A percentile compares a stretch with the other conserved stretches of the same genome.
Conservation (phyloP, 2,329 filamentous ascomycete genomes). For the Rhynchosporium agropyri region DNA sequence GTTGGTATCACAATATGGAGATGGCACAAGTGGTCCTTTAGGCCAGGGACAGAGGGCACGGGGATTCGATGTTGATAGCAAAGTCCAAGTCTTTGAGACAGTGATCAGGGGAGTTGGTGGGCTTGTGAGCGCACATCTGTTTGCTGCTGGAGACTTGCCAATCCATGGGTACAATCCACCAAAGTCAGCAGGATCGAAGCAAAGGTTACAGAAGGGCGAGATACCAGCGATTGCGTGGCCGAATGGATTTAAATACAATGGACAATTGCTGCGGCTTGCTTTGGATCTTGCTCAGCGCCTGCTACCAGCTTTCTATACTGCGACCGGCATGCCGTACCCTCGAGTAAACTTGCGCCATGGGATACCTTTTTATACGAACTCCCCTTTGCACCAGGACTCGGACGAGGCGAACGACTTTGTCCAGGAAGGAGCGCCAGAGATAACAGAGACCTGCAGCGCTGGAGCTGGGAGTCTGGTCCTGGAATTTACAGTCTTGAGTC, state of each 20-base stretch:
- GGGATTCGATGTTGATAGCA: conserved; percentile 94
- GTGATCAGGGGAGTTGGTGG: conserved; percentile 93
- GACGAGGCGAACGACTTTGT: conserved; percentile 46
- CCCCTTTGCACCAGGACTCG: conserved; percentile 68
- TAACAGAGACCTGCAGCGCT: conserved; percentile 95
- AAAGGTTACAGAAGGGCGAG: conserved; percentile 49
- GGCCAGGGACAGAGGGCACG: conserved; percentile 72
- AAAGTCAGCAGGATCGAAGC: conserved; percentile 27
- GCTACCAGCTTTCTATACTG: conserved; percentile 88
- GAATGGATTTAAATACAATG: conserved; percentile 80
- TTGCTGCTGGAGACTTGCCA: conserved; percentile 87
- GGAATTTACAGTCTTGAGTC: conserved; percentile 88
- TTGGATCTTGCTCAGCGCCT: conserved; percentile 81
- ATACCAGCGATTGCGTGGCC: conserved; percentile 67
- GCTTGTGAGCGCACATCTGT: conserved; percentile 88
- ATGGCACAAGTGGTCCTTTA: conserved; percentile 69
- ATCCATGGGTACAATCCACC: conserved; percentile 74
- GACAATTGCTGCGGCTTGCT: conserved; percentile 87
- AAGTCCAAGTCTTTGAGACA: conserved; percentile 98
- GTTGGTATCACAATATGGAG: conserved; percentile 82
- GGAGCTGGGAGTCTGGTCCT: conserved; percentile 94
- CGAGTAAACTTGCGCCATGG: conserved; percentile 89
- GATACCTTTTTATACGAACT: conserved; percentile 90
- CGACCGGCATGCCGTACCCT: conserved; percentile 91
- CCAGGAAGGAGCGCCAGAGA: conserved; percentile 55